Conservation (phyloP, 805 yeast genomes). For the Metschnikowia aberdeeniae region DNA sequence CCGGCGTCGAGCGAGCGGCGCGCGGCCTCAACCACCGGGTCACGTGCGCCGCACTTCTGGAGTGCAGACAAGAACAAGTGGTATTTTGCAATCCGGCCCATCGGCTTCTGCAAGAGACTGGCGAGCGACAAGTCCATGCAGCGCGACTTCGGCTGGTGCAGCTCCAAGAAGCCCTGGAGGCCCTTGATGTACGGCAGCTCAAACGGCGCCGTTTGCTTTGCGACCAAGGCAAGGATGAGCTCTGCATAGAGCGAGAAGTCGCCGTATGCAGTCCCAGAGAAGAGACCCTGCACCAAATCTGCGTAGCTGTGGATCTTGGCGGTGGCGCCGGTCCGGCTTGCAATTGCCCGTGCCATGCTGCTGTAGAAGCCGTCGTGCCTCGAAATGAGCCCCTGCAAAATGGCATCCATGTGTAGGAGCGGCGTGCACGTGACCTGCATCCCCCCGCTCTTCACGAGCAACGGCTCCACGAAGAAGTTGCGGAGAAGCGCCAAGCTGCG, state of each 20-base stretch:
- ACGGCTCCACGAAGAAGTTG: slow-evolving; percentile 12
- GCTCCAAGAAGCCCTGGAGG: slow-evolving; percentile 14
- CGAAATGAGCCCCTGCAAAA: slow-evolving; percentile 5
- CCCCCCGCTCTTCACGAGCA: slow-evolving; percentile 7
- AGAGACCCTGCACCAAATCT: slow-evolving; percentile 78
- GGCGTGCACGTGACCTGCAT: slow-evolving; percentile 13
- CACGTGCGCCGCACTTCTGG: slow-evolving; percentile 2
- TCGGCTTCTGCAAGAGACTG: slow-evolving; percentile 15
- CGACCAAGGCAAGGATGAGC: slow-evolving; percentile 8
- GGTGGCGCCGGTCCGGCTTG: background rate
- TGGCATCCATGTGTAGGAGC: slow-evolving; percentile 5
- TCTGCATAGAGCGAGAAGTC: slow-evolving; percentile 9
- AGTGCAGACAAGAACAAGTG: slow-evolving; percentile 10
- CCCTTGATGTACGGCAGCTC: slow-evolving; percentile 7
- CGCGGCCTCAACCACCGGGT: slow-evolving; percentile 2
- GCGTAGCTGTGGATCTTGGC: slow-evolving; percentile 6
- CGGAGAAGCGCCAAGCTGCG: slow-evolving; percentile 10
- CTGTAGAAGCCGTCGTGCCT: slow-evolving; percentile 7
- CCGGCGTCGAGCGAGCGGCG: slow-evolving; percentile 2
- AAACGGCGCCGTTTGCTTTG: slow-evolving; percentile 9
- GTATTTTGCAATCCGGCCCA: slow-evolving; percentile 16
- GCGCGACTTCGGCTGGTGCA: slow-evolving; percentile 11
- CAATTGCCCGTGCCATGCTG: slow-evolving; percentile 1
- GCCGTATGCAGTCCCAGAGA: slow-evolving; percentile 55
- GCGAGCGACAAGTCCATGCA: slow-evolving; percentile 13